A percentile compares a stretch with the other conserved stretches of the same genome.
Evolutionary conservation across 192 early-diverging fungal species (phyloP).

Genomic region (Backusella luteola): DNA sequence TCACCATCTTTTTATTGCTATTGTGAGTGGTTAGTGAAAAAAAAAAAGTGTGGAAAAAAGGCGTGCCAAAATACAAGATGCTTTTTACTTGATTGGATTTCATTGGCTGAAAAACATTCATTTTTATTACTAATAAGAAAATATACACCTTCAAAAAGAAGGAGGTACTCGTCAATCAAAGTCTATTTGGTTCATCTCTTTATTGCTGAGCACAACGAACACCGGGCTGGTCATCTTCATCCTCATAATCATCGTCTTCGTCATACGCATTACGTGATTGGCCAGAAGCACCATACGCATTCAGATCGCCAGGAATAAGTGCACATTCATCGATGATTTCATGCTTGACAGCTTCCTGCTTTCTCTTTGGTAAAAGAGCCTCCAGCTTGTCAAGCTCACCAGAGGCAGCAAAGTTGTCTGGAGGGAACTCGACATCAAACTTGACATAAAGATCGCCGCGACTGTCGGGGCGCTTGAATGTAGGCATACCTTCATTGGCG

Average conservation of each 20-base stretch:
- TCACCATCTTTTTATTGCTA: slow-evolving; percentile 26
- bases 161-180: neutral
- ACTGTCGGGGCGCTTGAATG: slow-evolving; percentile 61
- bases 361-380: slow-evolving; percentile 28
- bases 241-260: slow-evolving; percentile 46
- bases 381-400: slow-evolving; percentile 31
- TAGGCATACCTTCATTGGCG: slow-evolving; percentile 91
- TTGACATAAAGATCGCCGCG: slow-evolving; percentile 89
- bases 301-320: slow-evolving; percentile 41
- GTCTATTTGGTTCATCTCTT: neutral
- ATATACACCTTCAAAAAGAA: neutral
- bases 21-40: neutral
- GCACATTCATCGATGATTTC: slow-evolving; percentile 51
- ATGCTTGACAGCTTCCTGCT: slow-evolving; percentile 17
- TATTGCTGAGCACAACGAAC: slow-evolving; percentile 52
- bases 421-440: slow-evolving; percentile 87
- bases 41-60: neutral
- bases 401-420: slow-evolving; percentile 41
- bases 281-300: slow-evolving; percentile 42
- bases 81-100: too few species aligned
- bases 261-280: slow-evolving; percentile 49
- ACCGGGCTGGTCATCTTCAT: slow-evolving; percentile 29
- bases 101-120: too few species aligned
- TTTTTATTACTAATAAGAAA: neutral
- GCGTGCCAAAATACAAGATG: too few species aligned